Evolutionary conservation across 2,329 filamentous ascomycete species (phyloP).

Genomic region (Myriosclerotinia duriaeana): DNA sequence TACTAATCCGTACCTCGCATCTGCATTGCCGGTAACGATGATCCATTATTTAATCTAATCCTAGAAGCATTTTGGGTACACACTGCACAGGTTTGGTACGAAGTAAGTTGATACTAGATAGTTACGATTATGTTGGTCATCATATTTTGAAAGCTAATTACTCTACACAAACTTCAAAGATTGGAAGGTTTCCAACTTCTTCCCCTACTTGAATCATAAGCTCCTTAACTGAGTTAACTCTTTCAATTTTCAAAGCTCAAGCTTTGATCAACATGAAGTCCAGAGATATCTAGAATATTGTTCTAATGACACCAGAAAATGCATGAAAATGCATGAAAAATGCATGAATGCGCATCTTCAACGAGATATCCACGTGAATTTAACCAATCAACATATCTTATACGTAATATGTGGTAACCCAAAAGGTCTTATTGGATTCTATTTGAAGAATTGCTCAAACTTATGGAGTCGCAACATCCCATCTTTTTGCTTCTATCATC

Average conservation of each 20-base stretch:
- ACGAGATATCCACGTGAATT: not conserved
- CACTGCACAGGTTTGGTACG: not conserved
- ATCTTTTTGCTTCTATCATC: constrained; percentile 8
- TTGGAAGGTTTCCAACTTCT: too few species aligned
- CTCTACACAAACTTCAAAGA: too few species aligned
- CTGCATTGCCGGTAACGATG: constrained; percentile 26
- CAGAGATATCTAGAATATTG: not conserved
- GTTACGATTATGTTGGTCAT: too few species aligned
- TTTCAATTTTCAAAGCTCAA: not conserved
- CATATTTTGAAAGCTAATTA: too few species aligned
- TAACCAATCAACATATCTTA: constrained; percentile 22
- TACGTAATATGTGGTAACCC: constrained; percentile 23
- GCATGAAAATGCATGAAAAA: not conserved
- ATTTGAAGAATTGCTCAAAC: constrained; percentile 12
- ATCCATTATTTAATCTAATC: constrained; percentile 14
- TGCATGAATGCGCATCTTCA: constrained; percentile 13
- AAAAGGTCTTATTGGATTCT: constrained; percentile 5
- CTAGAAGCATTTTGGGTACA: constrained; percentile 15
- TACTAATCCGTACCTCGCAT: constrained; percentile 32
- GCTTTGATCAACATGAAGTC: constrained; percentile 4
- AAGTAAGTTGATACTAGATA: too few species aligned
- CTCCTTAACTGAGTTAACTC: too few species aligned
- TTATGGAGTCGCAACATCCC: constrained; percentile 10
- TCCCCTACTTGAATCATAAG: too few species aligned
- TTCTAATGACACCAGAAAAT: constrained; percentile 23